Evolutionary conservation across 2,329 filamentous ascomycete species (phyloP).

Genomic region (Chaetomiaceae sp.): DNA sequence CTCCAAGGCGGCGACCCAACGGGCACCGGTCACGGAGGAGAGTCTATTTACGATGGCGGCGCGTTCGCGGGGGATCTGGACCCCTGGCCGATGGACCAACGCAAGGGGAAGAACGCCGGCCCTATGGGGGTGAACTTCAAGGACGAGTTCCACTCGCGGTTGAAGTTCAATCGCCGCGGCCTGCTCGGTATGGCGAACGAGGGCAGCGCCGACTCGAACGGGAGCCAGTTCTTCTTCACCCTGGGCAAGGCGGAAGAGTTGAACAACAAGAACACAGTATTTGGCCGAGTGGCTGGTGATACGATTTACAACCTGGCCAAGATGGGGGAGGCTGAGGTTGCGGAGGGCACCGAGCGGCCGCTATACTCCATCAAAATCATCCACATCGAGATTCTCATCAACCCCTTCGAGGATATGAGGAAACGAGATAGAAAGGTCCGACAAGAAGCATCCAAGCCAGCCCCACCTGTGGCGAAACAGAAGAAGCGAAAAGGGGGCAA

Average conservation of each 20-base stretch:
- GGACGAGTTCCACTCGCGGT: slow-evolving; percentile 85
- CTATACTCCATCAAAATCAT: slow-evolving; percentile 79
- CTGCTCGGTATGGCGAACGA: slow-evolving; percentile 95
- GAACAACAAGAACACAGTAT: slow-evolving; percentile 85
- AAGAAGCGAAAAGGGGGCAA: slow-evolving; percentile 72
- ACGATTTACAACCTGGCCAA: slow-evolving; percentile 95
- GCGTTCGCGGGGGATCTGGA: slow-evolving; percentile 67
- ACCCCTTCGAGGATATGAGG: slow-evolving; percentile 77
- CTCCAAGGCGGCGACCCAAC: slow-evolving; percentile 93
- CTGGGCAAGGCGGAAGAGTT: slow-evolving; percentile 78
- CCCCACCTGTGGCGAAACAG: slow-evolving; percentile 46
- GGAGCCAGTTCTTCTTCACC: slow-evolving; percentile 96
- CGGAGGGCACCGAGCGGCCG: slow-evolving; percentile 72
- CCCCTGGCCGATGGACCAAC: slow-evolving; percentile 62
- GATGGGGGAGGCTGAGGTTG: slow-evolving; percentile 82
- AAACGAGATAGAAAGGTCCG: slow-evolving; percentile 56
- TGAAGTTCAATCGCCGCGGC: slow-evolving; percentile 89
- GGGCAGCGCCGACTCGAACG: slow-evolving; percentile 70
- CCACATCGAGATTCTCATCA: slow-evolving; percentile 67
- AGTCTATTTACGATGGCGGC: slow-evolving; percentile 85
- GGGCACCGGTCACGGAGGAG: slow-evolving; percentile 83
- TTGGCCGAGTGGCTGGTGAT: slow-evolving; percentile 85
- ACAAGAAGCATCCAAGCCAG: slow-evolving; percentile 39
- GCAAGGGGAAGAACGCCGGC: slow-evolving; percentile 55
- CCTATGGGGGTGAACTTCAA: slow-evolving; percentile 55